phyloP scores from a whole-genome alignment of 1,284 basidiomycete genomes.

The Trichosporon faecale region DNA sequence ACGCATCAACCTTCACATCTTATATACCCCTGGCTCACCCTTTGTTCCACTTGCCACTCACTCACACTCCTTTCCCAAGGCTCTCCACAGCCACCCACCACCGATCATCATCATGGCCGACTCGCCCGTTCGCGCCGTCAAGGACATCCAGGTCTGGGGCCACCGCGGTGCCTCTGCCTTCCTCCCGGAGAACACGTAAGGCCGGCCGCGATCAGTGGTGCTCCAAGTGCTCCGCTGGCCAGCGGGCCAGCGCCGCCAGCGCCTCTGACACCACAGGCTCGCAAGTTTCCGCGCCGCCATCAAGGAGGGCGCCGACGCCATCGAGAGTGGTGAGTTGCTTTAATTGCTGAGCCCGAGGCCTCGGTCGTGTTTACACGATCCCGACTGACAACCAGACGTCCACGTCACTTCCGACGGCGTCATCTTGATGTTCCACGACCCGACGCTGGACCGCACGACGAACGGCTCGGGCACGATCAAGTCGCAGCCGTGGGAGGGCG shows the following conservation, averaged over 20 bases:
- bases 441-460: conserved; percentile 61
- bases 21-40: neutral
- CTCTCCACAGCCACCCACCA: neutral
- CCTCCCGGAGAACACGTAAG: conserved; percentile 52
- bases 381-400: conserved; percentile 65
- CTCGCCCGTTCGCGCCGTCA: conserved; percentile 24
- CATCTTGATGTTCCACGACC: conserved; percentile 96
- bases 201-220: neutral
- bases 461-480: conserved; percentile 57
- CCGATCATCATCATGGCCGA: neutral
- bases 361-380: no score
- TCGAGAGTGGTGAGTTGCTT: conserved; percentile 63
- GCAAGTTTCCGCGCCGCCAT: conserved; percentile 91
- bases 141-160: conserved; percentile 76
- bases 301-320: conserved; percentile 85
- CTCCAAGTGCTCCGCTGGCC: conserved; percentile 12
- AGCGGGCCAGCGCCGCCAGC: conserved; percentile 18
- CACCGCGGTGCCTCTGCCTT: conserved; percentile 76
- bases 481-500: conserved; percentile 52
- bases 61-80: neutral
- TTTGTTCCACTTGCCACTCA: neutral
- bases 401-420: conserved; percentile 89
- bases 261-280: conserved; percentile 55
- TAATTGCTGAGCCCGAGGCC: no score
- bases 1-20: neutral